A percentile compares a stretch with the other conserved stretches of the same genome.
Conservation (phyloP, 73 alveolate species). For the Paramecium octaurelia region DNA sequence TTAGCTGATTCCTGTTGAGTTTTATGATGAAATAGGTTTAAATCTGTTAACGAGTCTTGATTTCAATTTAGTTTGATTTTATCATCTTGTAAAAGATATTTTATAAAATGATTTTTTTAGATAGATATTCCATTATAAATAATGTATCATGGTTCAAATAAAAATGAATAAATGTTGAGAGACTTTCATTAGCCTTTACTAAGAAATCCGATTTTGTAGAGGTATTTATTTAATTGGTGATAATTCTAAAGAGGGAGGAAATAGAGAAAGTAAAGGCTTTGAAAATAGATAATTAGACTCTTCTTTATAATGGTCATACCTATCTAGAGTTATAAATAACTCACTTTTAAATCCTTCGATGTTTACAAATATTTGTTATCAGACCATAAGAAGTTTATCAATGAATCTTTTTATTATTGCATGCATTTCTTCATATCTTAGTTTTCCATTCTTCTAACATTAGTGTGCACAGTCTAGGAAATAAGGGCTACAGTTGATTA, state of each 20-base stretch:
- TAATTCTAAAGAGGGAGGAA: conserved; percentile 84
- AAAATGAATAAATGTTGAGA: conserved; percentile 66
- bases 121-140: conserved; percentile 85
- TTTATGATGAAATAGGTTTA: conserved; percentile 84
- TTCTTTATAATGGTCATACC: conserved; percentile 89
- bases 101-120: too few relatives aligned
- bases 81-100: too few relatives aligned
- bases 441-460: too few relatives aligned
- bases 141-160: conserved; percentile 80
- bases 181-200: conserved; percentile 43
- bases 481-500: conserved; percentile 43
- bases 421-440: too few relatives aligned
- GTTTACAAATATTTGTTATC: too few relatives aligned
- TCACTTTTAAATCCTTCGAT: too few relatives aligned
- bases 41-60: conserved; percentile 70
- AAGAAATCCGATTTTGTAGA: background rate
- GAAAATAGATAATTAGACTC: conserved; percentile 72
- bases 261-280: conserved; percentile 63
- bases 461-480: too few relatives aligned
- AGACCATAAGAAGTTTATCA: too few relatives aligned
- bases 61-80: conserved; percentile 63
- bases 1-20: conserved; percentile 62
- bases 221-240: conserved; percentile 56
- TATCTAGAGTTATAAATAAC: background rate
- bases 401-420: too few relatives aligned